These are phyloP conservation scores for Mortierella sp. DNA, from an alignment of 371 early-diverging fungal genomes.

Conservation along the genomic window DNA sequence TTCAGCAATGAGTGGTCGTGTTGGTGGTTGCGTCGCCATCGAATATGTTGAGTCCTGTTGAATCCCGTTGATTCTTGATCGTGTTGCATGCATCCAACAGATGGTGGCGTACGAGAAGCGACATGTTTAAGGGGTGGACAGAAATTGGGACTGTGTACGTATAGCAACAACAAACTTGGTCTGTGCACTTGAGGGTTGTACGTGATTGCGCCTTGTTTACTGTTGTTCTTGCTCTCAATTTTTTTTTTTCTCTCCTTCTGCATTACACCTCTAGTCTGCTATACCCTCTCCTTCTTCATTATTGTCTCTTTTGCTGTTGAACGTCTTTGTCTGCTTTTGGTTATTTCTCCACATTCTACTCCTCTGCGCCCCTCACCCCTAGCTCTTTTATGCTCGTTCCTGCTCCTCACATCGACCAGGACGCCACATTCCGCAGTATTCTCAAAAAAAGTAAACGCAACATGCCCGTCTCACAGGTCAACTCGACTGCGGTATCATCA, in stretches of 20 bases:
- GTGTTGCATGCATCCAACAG: too few species aligned
- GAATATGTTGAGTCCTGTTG: too few species aligned
- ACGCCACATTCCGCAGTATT: not conserved
- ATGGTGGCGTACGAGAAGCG: too few species aligned
- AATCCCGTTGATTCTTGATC: too few species aligned
- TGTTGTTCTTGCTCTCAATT: not conserved
- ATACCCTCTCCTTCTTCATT: too few species aligned
- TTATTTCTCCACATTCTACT: not conserved
- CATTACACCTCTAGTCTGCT: too few species aligned
- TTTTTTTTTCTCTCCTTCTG: not conserved
- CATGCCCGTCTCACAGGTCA: slow-evolving; percentile 48
- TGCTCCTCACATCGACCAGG: not conserved
- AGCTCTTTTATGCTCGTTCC: not conserved
- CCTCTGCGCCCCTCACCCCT: not conserved
- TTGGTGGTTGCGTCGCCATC: slow-evolving; percentile 20
- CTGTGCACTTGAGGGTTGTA: too few species aligned
- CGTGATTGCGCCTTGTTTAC: too few species aligned
- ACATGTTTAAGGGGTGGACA: too few species aligned
- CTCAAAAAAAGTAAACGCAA: not conserved
- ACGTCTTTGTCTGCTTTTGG: too few species aligned
- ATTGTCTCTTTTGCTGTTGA: too few species aligned
- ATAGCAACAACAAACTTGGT: too few species aligned
- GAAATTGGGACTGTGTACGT: not conserved
- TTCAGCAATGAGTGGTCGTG: slow-evolving; percentile 37
- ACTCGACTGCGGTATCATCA: slow-evolving; percentile 22